Base-by-base conservation (phyloP, 202 grass and related monocot species). In the Setaria viridis region DNA sequence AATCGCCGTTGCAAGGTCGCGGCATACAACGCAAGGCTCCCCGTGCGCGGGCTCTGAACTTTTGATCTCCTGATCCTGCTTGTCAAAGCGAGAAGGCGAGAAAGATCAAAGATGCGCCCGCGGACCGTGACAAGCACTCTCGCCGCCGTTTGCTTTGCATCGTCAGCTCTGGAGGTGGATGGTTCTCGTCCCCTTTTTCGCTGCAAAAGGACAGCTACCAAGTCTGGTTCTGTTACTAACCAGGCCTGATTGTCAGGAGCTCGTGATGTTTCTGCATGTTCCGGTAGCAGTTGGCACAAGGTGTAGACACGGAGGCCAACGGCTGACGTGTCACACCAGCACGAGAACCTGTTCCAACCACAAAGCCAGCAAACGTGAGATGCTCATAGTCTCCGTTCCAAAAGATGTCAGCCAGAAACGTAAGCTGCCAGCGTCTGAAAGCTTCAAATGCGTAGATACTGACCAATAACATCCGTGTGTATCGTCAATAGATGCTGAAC, bases 71-170 rank as follows among this genome's bases (percentile, higher is more conserved):
- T 21, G 51, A 21, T 76, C 33, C 10, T 37, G 62, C 25, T 37
- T 51, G n/a, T 74, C 49, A 55, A 54, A 35, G 54, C 8, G 12
- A 32, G 25, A 25, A 25, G 53, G 55, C 9, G 21, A 72, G 51
- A 43, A 58, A 46, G 39, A 45, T 70, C 72, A 58, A 42, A 42
- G 55, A 45, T 45, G 39, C 80, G 3, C 67, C 49, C 64, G 21
- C 53, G 17, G 80, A 82, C 5, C 37, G 54, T 9, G 67, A 82
- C 67, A 11, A 7, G 47, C 79, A 70, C n/a, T 82, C 79, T 11
- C 79, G 51, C 9, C 13, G 49, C 37, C n/a, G n/a, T 29, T 49
- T 9, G 48, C 71, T 19, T 32, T 17, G 72, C 30, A 74, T 74
- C 50, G 32, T 19, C 47, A 16, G 12, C 7, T 30, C 68, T 47